Evolutionary conservation across 306 rosid genomes (phyloP).

Genomic region (Trifolium fragiferum): DNA sequence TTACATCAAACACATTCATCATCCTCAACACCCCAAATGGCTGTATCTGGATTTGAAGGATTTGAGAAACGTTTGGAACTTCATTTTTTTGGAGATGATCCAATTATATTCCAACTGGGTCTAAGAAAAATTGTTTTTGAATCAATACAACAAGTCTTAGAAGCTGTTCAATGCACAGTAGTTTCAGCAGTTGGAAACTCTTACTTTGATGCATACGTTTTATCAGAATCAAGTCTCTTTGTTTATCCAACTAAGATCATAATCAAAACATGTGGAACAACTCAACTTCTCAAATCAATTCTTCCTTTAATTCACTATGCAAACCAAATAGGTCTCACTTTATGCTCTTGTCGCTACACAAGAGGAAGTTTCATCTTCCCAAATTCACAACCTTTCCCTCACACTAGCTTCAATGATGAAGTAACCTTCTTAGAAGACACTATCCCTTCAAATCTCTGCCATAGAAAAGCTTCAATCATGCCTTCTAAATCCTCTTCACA

Average conservation of each 20-base stretch:
- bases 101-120: conserved; percentile 56
- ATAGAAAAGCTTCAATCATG: conserved; percentile 85
- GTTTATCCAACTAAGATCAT: conserved; percentile 92
- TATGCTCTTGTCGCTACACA: conserved; percentile 78
- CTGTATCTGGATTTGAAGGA: conserved; percentile 91
- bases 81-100: conserved; percentile 87
- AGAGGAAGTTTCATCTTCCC: conserved; percentile 95
- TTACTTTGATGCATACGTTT: conserved; percentile 82
- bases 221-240: conserved; percentile 96
- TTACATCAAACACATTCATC: neutral
- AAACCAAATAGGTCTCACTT: conserved; percentile 59
- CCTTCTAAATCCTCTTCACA: conserved; percentile 76
- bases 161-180: conserved; percentile 87
- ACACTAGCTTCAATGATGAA: conserved; percentile 85
- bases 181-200: conserved; percentile 92
- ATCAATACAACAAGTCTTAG: conserved; percentile 63
- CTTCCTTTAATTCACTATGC: conserved; percentile 74
- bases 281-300: conserved; percentile 94
- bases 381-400: conserved; percentile 80
- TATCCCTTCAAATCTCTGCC: conserved; percentile 67
- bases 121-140: conserved; percentile 68
- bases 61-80: conserved; percentile 93
- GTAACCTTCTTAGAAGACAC: conserved; percentile 64
- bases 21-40: conserved; percentile 51
- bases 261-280: conserved; percentile 96